phyloP scores from a whole-genome alignment of 768 basidiomycete species.

The Hydnomerulius pinastri region DNA sequence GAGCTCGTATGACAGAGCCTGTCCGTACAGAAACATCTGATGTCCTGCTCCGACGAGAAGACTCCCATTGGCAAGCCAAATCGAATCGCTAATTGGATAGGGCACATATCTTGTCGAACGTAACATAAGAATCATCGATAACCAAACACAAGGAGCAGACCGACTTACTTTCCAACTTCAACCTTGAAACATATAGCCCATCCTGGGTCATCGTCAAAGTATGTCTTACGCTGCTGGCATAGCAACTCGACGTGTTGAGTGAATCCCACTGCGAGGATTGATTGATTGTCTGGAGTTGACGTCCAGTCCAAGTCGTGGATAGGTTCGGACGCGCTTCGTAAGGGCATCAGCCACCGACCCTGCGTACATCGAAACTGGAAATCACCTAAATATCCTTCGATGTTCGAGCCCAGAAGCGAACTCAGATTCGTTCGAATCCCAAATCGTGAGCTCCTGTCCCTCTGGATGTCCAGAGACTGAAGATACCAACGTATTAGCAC shows the following conservation, averaged over 20 bases:
- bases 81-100: constrained; percentile 82
- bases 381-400: constrained; percentile 59
- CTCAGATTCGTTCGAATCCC: constrained; percentile 95
- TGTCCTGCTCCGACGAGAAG: constrained; percentile 82
- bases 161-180: constrained; percentile 73
- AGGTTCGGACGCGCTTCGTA: constrained; percentile 43
- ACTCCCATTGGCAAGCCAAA: constrained; percentile 85
- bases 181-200: constrained; percentile 76
- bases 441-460: constrained; percentile 86
- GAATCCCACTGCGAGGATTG: constrained; percentile 90
- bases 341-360: not conserved
- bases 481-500: constrained; percentile 4
- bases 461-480: constrained; percentile 61
- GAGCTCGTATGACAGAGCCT: constrained; percentile 30
- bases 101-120: constrained; percentile 64
- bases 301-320: constrained; percentile 93
- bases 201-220: constrained; percentile 79
- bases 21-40: constrained; percentile 80
- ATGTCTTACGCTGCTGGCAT: constrained; percentile 92
- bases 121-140: constrained; percentile 1
- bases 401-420: constrained; percentile 91
- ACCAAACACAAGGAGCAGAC: constrained; percentile 23
- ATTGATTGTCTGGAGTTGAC: constrained; percentile 85
- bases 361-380: not conserved
- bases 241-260: constrained; percentile 76